Evolutionary conservation across 805 yeast species (phyloP).

Genomic region (Zygoascus flipseniorum): DNA sequence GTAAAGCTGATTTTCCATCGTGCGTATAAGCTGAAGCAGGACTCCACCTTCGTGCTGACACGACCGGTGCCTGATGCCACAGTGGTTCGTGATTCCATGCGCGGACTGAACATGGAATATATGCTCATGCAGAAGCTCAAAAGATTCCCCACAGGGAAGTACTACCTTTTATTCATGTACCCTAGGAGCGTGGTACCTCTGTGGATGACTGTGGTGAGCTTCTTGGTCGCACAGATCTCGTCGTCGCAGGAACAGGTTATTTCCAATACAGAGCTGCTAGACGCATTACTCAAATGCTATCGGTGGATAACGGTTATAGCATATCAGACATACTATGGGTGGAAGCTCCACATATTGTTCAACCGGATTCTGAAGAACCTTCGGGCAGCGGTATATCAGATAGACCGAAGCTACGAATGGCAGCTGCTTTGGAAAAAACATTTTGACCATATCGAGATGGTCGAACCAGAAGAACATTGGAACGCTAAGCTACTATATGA

Average conservation of each 20-base stretch:
- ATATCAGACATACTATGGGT: conserved; percentile 4
- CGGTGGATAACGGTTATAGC: conserved; percentile 4
- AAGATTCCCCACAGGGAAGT: conserved; percentile 7
- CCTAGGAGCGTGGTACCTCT: background rate
- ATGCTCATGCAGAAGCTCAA: background rate
- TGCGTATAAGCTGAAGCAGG: background rate
- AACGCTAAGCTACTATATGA: background rate
- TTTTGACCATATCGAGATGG: background rate
- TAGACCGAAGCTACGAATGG: background rate
- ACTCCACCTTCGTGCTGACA: background rate
- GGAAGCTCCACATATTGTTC: conserved; percentile 12
- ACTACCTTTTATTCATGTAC: conserved; percentile 4
- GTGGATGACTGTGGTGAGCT: background rate
- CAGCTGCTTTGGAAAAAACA: background rate
- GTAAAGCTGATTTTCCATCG: background rate
- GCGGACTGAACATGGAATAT: background rate
- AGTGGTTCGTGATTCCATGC: background rate
- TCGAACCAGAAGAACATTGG: background rate
- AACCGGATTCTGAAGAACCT: conserved; percentile 5
- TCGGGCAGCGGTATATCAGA: background rate
- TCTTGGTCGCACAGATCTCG: background rate
- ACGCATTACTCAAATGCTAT: conserved; percentile 3
- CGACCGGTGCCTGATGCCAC: background rate
- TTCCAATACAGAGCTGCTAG: conserved; percentile 2
- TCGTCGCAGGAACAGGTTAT: background rate